These are phyloP conservation scores for Kazachstania kunashirensis DNA, from an alignment of 805 yeast genomes.

Conservation along the genomic window DNA sequence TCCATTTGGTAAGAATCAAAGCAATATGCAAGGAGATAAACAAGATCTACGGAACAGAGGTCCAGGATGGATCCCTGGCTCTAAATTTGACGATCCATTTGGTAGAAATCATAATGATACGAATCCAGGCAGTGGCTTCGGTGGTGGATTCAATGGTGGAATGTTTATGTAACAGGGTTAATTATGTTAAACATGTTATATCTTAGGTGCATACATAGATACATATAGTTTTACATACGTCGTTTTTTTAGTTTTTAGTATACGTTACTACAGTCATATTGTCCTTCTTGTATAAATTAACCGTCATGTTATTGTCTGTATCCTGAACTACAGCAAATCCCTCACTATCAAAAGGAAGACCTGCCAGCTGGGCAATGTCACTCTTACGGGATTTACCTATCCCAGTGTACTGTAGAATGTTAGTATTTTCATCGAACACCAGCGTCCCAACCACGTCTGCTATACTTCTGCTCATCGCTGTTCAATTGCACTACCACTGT, in stretches of 20 bases:
- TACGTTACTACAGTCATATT: slow-evolving; percentile 24
- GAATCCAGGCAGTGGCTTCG: slow-evolving; percentile 6
- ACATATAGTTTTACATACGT: background rate
- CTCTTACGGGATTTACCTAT: slow-evolving; percentile 21
- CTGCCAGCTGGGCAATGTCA: slow-evolving; percentile 19
- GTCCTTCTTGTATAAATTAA: slow-evolving; percentile 20
- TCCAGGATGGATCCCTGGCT: slow-evolving; percentile 27
- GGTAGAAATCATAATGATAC: slow-evolving; percentile 15
- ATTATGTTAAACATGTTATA: background rate
- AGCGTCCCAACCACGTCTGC: slow-evolving; percentile 17
- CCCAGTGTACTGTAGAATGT: slow-evolving; percentile 25
- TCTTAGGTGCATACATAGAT: background rate
- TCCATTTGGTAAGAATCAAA: slow-evolving; percentile 16
- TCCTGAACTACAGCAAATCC: slow-evolving; percentile 21
- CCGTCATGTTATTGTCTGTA: slow-evolving; percentile 7
- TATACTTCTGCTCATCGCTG: too few species aligned
- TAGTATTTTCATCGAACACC: slow-evolving; percentile 25
- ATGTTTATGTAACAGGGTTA: slow-evolving; percentile 2
- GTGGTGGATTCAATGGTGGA: slow-evolving; percentile 3
- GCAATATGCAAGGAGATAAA: slow-evolving; percentile 2
- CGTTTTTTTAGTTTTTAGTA: slow-evolving; percentile 4
- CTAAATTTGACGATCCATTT: slow-evolving; percentile 29
- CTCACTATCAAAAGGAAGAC: slow-evolving; percentile 17
- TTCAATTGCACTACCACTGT: too few species aligned
- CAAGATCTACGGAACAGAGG: slow-evolving; percentile 9